Evolutionary conservation across 177 flowering plant species (phyloP), one percentile per base, ranked within the genome.

Genomic region (Telopea speciosissima): DNA sequence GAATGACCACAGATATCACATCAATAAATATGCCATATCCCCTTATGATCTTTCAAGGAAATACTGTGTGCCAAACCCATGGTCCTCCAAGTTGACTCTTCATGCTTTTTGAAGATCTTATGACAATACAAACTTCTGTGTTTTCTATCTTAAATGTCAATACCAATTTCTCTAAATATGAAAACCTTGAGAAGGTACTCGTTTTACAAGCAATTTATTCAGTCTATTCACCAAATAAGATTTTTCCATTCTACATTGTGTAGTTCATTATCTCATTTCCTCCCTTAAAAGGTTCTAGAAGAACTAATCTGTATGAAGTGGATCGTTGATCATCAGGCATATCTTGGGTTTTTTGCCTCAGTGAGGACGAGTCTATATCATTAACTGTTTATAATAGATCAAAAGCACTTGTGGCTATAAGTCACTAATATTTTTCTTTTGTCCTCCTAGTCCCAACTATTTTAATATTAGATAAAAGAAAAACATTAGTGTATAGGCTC

Each of bases 371-470:
- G 52, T 73, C 82, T 62, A 66, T 44, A 44, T 42, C 63, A 56
- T 80, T 84, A 40, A 68, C 79, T n/a, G n/a, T 71, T 65, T 44
- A 67, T 70, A 23, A 52, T 25, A 63, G 68, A 66, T 74, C 79
- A 61, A 80, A 80, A 24, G 69, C n/a, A n/a, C 81, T 88, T 17
- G 24, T 69, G 49, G 73, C 66, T 62, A 89, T 89, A 77, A 81
- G 88, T 72, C 66, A 36, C 49, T 26, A 56, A 16, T 58, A 12
- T 33, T 5, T 66, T 58, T 17, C 12, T 69, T n/a, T 25, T 4
- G 31, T 28, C 31, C 4, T 12, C 22, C 40, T 24, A 19, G 8
- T 21, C 8, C 58, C 28, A 24, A 23, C 22, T 59, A n/a, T n/a
- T n/a, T n/a, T n/a, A n/a, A n/a, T n/a, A n/a, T n/a, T n/a, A 28